Evolutionary conservation across 768 basidiomycete genomes (phyloP), one percentile per base, ranked within the genome.

Genomic region (Naganishia vaughanmartiniae): DNA sequence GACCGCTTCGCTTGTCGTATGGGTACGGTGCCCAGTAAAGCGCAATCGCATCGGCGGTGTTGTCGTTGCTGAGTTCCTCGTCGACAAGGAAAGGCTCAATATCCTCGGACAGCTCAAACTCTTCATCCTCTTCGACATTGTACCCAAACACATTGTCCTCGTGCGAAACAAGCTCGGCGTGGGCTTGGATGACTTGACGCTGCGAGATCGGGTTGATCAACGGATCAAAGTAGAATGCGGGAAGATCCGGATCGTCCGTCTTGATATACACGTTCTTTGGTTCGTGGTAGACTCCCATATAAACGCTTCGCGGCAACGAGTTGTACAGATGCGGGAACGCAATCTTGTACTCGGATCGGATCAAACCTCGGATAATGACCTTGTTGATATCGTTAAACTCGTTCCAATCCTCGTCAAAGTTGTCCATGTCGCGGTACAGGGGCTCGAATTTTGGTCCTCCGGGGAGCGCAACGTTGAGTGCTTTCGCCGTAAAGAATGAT

Each of bases 371-470:
- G 75, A 99, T 98, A 81, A 99, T 95, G 77, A 99, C 90, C 82
- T 99, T 99, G 84, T 96, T 94, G 82, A 98, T 96, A 79, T 99
- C 96, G 80, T 99, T 99, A 78, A 99, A 99, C 81, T 96, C 93
- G 81, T 96, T 96, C 93, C 93, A 96, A 78, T 99, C 96, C 79
- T 98, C 96, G 78, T 99, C 96, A 75, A 92, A 97, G 15, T 89
- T 85, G 77, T 98, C 96, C 89, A 94, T 93, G 77, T 99, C 96
- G 58, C 95, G 87, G 82, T 93, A 84, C 31, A 99, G 84, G 19
- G 95, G 96, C 84, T 99, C 96, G 73, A 98, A 99, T 81, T 97
- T 96, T 1, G 96, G 96, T 57, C 96, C 96, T 69, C 95, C 96
- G 0, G 96, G 96, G 19, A 81, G 68, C 58, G 80, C 80, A 45